A percentile compares a stretch with the other conserved stretches of the same genome.
These are phyloP conservation scores for Clavispora vitiphila DNA, from an alignment of 805 yeast species.

Conservation along the genomic window DNA sequence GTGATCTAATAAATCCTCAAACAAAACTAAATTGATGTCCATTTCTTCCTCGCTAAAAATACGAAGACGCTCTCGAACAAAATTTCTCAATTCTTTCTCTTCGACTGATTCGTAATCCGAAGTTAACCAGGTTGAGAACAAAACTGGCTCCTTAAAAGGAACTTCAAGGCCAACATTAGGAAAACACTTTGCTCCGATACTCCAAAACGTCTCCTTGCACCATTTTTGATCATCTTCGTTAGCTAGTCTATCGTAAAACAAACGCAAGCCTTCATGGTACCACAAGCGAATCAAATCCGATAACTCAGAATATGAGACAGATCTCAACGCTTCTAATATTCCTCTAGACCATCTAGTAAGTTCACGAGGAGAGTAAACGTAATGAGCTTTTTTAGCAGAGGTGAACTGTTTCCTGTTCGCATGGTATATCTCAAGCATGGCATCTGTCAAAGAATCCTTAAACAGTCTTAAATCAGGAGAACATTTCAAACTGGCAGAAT, in stretches of 20 bases:
- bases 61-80: constrained; percentile 58
- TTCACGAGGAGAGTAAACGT: constrained; percentile 85
- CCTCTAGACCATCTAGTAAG: constrained; percentile 84
- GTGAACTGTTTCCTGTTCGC: constrained; percentile 40
- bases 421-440: constrained; percentile 64
- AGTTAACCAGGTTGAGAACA: constrained; percentile 74
- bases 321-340: constrained; percentile 47
- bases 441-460: constrained; percentile 45
- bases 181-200: constrained; percentile 37
- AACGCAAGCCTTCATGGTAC: constrained; percentile 76
- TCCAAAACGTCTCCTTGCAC: constrained; percentile 37
- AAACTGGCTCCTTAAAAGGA: constrained; percentile 46
- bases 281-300: constrained; percentile 55
- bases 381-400: constrained; percentile 44
- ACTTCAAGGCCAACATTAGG: constrained; percentile 36
- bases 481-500: constrained; percentile 49
- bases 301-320: constrained; percentile 26
- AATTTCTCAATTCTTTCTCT: constrained; percentile 42
- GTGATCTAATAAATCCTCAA: constrained; percentile 70
- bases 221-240: constrained; percentile 40
- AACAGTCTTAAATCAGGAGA: constrained; percentile 59
- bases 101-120: constrained; percentile 55
- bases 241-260: constrained; percentile 71
- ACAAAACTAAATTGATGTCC: constrained; percentile 55
- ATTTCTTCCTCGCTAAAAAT: constrained; percentile 77